Conservation (phyloP, 208 protist species). For the Angomonas deanei region DNA sequence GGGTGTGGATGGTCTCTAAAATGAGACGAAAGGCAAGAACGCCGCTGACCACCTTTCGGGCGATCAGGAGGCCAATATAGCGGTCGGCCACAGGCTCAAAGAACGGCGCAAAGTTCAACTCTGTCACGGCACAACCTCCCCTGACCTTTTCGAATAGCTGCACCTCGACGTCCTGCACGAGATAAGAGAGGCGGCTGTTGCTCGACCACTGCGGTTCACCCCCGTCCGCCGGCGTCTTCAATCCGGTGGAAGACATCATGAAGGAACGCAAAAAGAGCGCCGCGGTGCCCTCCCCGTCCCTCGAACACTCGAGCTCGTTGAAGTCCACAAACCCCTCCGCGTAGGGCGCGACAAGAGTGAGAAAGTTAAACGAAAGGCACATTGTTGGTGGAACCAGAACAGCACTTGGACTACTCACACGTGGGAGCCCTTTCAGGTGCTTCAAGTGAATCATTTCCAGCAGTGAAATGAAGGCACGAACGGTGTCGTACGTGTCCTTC, state of each 20-base stretch:
- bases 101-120: conserved; percentile 1
- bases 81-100: conserved; percentile 2
- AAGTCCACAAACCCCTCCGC: conserved; percentile 62
- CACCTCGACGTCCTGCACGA: conserved; percentile 32
- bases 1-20: conserved; percentile 39
- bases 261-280: conserved; percentile 44
- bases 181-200: conserved; percentile 12
- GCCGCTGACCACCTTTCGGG: conserved; percentile 23
- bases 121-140: conserved; percentile 6
- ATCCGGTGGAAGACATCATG: conserved; percentile 23
- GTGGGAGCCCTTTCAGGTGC: conserved; percentile 23
- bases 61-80: not conserved
- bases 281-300: conserved; percentile 14
- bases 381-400: conserved; percentile 4
- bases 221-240: not conserved
- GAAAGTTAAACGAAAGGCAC: conserved; percentile 64
- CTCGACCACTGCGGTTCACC: conserved; percentile 17
- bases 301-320: conserved; percentile 23
- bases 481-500: conserved; percentile 44
- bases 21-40: conserved; percentile 36
- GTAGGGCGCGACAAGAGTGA: conserved; percentile 61
- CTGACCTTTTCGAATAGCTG: conserved; percentile 23
- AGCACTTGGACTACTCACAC: not conserved
- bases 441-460: conserved; percentile 56
- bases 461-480: conserved; percentile 52